Percentiles rank a stretch among this genome's conserved stretches.
Evolutionary conservation across 2,329 filamentous ascomycete genomes (phyloP).

Genomic region (Fusarium pilosicola): DNA sequence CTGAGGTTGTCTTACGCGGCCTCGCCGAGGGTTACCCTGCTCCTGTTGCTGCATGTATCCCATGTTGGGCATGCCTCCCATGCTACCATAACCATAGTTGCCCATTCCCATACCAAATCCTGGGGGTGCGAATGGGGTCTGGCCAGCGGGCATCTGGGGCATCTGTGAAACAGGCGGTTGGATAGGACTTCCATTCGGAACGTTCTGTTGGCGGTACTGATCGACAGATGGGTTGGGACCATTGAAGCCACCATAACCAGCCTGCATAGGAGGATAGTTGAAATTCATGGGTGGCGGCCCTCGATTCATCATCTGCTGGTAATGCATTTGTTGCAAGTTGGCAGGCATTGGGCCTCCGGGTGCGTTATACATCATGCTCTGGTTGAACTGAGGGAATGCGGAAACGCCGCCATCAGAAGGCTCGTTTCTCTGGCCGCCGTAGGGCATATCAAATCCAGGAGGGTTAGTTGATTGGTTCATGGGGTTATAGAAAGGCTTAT

Average conservation of each 20-base stretch:
- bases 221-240: constrained; percentile 61
- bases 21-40: constrained; percentile 65
- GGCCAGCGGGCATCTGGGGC: constrained; percentile 54
- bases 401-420: constrained; percentile 60
- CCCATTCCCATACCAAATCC: constrained; percentile 61
- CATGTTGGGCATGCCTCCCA: constrained; percentile 59
- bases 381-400: constrained; percentile 62
- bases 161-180: constrained; percentile 59
- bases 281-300: constrained; percentile 64
- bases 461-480: constrained; percentile 54
- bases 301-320: constrained; percentile 68
- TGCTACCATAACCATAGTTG: constrained; percentile 57
- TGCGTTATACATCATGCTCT: constrained; percentile 62
- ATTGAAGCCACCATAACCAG: constrained; percentile 64
- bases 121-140: constrained; percentile 59
- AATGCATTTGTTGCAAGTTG: constrained; percentile 66
- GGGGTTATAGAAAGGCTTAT: constrained; percentile 64
- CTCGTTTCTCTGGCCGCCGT: constrained; percentile 63
- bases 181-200: constrained; percentile 63
- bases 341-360: constrained; percentile 57
- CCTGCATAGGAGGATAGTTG: constrained; percentile 66
- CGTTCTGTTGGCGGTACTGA: constrained; percentile 64
- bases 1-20: constrained; percentile 61
- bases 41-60: constrained; percentile 64
- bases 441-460: constrained; percentile 62